Conservation (phyloP, 495 filamentous ascomycete species). For the Podospora bellae-mahoneyi region DNA sequence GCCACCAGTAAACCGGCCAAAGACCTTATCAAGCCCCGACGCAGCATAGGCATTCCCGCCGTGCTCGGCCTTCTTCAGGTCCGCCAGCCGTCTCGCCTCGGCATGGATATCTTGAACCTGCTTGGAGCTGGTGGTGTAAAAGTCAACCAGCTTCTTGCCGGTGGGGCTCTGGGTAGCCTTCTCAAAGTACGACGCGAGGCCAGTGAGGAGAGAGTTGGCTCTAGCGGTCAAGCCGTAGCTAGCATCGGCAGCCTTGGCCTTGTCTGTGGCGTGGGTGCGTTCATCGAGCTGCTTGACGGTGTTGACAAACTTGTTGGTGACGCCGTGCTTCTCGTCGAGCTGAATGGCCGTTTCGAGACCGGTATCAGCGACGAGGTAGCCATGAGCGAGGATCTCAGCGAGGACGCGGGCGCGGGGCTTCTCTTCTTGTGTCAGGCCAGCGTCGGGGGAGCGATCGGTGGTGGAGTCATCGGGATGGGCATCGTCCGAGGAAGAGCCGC, state of each 20-base stretch:
- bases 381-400: constrained; percentile 93
- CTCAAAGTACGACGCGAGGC: constrained; percentile 77
- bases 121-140: constrained; percentile 77
- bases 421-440: constrained; percentile 73
- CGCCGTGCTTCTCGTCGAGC: constrained; percentile 86
- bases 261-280: constrained; percentile 76
- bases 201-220: constrained; percentile 60
- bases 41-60: constrained; percentile 49
- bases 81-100: constrained; percentile 81
- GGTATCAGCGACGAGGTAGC: constrained; percentile 82
- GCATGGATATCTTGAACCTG: constrained; percentile 89
- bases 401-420: constrained; percentile 90
- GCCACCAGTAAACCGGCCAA: constrained; percentile 26
- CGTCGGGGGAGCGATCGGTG: constrained; percentile 50
- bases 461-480: constrained; percentile 52
- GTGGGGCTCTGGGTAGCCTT: constrained; percentile 82
- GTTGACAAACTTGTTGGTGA: constrained; percentile 69
- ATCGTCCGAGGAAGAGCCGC: constrained; percentile 40
- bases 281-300: constrained; percentile 73
- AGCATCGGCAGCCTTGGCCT: constrained; percentile 69
- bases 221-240: constrained; percentile 69
- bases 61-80: constrained; percentile 73
- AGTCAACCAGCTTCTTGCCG: constrained; percentile 77
- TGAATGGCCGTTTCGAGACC: constrained; percentile 80
- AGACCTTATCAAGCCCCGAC: constrained; percentile 43